These are phyloP conservation scores for Trypanosoma platydactyli DNA, from an alignment of 208 protist species.

Conservation along the genomic window DNA sequence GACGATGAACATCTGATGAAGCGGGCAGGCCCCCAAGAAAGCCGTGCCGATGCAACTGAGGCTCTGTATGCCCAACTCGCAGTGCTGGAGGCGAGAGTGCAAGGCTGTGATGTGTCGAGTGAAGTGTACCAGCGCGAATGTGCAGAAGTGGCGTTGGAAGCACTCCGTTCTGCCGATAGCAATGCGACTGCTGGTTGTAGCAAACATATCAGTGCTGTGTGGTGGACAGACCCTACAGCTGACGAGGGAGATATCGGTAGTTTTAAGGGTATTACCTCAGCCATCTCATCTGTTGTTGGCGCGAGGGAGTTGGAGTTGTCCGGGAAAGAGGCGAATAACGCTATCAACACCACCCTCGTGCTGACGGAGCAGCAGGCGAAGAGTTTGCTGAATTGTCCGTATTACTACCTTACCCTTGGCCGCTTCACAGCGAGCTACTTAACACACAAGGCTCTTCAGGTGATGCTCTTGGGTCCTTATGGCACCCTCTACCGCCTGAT, in stretches of 20 bases:
- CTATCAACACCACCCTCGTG: background rate
- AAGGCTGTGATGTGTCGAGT: conserved; percentile 17
- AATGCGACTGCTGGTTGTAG: background rate
- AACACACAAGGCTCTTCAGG: conserved; percentile 82
- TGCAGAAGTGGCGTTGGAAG: conserved; percentile 11
- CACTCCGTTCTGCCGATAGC: background rate
- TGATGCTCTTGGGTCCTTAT: conserved; percentile 71
- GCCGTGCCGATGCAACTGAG: conserved; percentile 18
- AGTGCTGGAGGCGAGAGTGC: conserved; percentile 17
- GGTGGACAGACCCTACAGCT: conserved; percentile 35
- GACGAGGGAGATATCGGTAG: conserved; percentile 12
- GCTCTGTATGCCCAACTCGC: conserved; percentile 17
- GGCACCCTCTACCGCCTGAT: conserved; percentile 60
- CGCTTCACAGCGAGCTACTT: conserved; percentile 56
- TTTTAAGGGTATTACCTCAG: background rate
- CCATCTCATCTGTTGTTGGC: too few relatives aligned
- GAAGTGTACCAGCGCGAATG: conserved; percentile 28
- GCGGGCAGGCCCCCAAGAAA: conserved; percentile 40
- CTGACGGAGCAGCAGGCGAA: conserved; percentile 37
- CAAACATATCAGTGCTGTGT: conserved; percentile 12
- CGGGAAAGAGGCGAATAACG: background rate
- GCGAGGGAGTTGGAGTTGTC: too few relatives aligned
- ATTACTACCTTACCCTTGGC: conserved; percentile 62
- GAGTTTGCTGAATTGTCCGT: conserved; percentile 49
- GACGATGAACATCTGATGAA: conserved; percentile 67